Base-by-base conservation (phyloP, 2,329 filamentous ascomycete genomes). In the Calonectria hawksworthii region DNA sequence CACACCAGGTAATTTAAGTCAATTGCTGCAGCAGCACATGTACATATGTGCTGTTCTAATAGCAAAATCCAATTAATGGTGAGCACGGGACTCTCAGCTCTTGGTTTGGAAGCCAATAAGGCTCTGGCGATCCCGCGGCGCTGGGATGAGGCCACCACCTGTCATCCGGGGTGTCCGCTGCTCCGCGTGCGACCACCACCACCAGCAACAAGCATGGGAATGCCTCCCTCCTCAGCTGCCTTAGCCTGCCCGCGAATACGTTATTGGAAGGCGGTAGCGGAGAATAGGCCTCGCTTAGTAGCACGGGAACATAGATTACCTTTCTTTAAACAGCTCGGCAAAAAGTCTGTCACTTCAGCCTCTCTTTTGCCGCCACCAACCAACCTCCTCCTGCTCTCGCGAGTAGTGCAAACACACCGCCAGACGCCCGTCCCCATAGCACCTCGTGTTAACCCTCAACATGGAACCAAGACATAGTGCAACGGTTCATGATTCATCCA, bases 341-440 rank as follows among this genome's bases (percentile, higher is more conserved):
- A 13, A 23, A n/a, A 14, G 13, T 63, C 23, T 26, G 34, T 28
- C 26, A 47, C 28, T 41, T 63, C 34, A 28, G 34, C 34, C 56
- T 38, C 34, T 21, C 54, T 38, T 13, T 41, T 18, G 14, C 38
- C 16, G 38, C 38, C 38, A 6, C 6, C 51, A 50, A n/a, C 68
- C 52, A 70, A 18, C 44, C 59, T 34, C 61, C 59, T 21, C n/a
- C n/a, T n/a, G n/a, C 30, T 32, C 30, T 32, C 30, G 30, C 54
- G 16, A 23, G 61, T 54, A 63, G 41, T 56, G 68, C 50, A 65
- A 41, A 71, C 68, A 71, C 68, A 71, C 59, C 68, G 68, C 68
- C 59, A 71, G 36, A 66, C 32, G 3, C 26, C 16, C 21, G 23
- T 47, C 44, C 34, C 21, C 63, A 66, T 64, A 56, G 68, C 21